Evolutionary conservation across 2,329 filamentous ascomycete species (phyloP).

Genomic region (Didymella keratinophila): DNA sequence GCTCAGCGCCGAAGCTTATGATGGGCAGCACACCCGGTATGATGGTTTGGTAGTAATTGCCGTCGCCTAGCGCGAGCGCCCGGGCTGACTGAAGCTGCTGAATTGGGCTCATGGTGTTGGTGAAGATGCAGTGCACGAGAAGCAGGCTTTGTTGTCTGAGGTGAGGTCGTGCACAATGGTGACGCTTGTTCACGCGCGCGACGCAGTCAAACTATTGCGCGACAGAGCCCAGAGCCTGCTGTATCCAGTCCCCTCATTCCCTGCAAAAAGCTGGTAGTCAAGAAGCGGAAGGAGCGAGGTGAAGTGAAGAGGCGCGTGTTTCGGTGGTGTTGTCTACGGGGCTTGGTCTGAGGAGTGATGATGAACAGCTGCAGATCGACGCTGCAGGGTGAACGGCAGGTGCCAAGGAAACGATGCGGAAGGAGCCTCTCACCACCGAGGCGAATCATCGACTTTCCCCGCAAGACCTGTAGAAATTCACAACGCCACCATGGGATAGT

Average conservation of each 20-base stretch:
- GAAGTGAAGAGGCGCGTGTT: slow-evolving; percentile 32
- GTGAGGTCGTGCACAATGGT: slow-evolving; percentile 25
- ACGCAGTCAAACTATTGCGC: slow-evolving; percentile 41
- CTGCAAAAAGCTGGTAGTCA: slow-evolving; percentile 32
- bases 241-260: slow-evolving; percentile 39
- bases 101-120: slow-evolving; percentile 55
- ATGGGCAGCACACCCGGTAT: slow-evolving; percentile 93
- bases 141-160: slow-evolving; percentile 38
- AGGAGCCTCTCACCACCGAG: slow-evolving; percentile 34
- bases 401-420: slow-evolving; percentile 19
- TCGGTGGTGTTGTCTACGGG: slow-evolving; percentile 31
- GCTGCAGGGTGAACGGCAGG: slow-evolving; percentile 16
- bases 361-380: slow-evolving; percentile 12
- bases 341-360: slow-evolving; percentile 11
- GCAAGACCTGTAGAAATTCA: slow-evolving; percentile 28
- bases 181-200: slow-evolving; percentile 43
- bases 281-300: slow-evolving; percentile 35
- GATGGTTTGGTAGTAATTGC: slow-evolving; percentile 89
- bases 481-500: slow-evolving; percentile 48
- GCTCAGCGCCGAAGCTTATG: slow-evolving; percentile 73
- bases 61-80: slow-evolving; percentile 85
- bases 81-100: slow-evolving; percentile 89
- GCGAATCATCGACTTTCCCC: slow-evolving; percentile 28
- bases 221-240: slow-evolving; percentile 40
- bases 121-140: slow-evolving; percentile 30